Percentiles rank a stretch among this genome's conserved stretches.
These are phyloP conservation scores for Paraurostyla sp. DNA, from an alignment of 73 alveolate species.

Conservation along the genomic window DNA sequence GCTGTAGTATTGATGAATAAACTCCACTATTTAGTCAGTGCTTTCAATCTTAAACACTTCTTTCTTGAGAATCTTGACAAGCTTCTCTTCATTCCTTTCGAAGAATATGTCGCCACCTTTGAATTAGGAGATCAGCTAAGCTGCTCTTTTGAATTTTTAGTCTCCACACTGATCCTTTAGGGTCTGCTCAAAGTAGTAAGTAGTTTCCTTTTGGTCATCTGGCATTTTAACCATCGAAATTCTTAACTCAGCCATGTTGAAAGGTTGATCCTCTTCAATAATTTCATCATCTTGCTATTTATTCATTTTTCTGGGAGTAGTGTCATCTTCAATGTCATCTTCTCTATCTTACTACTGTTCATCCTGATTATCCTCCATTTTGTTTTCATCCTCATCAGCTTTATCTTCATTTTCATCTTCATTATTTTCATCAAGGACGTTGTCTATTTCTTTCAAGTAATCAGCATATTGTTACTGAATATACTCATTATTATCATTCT, in stretches of 20 bases:
- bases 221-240: not conserved
- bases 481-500: not conserved
- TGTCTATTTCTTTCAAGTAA: slow-evolving; percentile 28
- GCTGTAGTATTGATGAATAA: slow-evolving; percentile 17
- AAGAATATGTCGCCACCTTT: slow-evolving; percentile 54
- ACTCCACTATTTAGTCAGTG: not conserved
- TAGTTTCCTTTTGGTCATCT: not conserved
- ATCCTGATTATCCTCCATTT: not conserved
- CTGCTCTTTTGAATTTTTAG: slow-evolving; percentile 56
- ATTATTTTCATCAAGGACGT: not conserved
- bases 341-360: slow-evolving; percentile 64
- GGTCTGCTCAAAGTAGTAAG: not conserved
- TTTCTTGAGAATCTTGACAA: not conserved
- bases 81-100: slow-evolving; percentile 25
- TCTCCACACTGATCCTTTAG: slow-evolving; percentile 50
- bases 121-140: slow-evolving; percentile 42
- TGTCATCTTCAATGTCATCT: slow-evolving; percentile 66
- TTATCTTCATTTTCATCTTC: slow-evolving; percentile 21
- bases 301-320: not conserved
- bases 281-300: not conserved
- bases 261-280: not conserved
- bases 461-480: slow-evolving; percentile 39
- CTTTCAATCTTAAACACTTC: not conserved
- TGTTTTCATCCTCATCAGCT: not conserved
- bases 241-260: slow-evolving; percentile 11